Evolutionary conservation across 169 alveolate genomes (phyloP).

Genomic region (Plasmodium yoelii): DNA sequence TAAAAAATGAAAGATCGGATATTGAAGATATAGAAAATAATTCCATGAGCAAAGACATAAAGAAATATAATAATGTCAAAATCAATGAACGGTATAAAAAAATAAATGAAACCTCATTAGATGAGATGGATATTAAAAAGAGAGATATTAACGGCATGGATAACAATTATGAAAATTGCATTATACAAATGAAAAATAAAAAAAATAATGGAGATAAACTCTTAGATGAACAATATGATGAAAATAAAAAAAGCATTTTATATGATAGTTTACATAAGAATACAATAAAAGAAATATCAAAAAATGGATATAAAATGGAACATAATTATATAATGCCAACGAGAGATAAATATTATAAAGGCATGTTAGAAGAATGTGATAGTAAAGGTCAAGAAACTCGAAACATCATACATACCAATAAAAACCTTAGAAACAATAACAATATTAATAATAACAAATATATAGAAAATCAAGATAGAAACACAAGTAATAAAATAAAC

Average conservation of each 20-base stretch:
- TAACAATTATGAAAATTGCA: slow-evolving; percentile 1
- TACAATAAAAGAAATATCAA: slow-evolving; percentile 8
- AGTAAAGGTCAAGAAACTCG: not conserved
- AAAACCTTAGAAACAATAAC: not conserved
- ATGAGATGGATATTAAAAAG: slow-evolving; percentile 4
- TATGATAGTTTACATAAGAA: not conserved
- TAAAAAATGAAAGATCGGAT: slow-evolving; percentile 7
- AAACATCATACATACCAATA: not conserved
- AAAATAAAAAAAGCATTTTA: not conserved
- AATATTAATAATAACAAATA: slow-evolving; percentile 5
- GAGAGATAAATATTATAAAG: slow-evolving; percentile 25
- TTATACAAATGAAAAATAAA: not conserved
- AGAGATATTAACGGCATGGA: slow-evolving; percentile 1
- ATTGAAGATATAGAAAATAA: slow-evolving; percentile 4
- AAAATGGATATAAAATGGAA: not conserved
- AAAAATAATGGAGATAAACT: not conserved
- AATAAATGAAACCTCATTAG: not conserved
- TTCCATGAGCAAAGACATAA: not conserved
- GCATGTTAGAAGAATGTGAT: too few relatives aligned
- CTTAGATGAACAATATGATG: not conserved
- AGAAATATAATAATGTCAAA: slow-evolving; percentile 1
- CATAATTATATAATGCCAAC: slow-evolving; percentile 16
- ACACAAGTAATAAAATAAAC: not conserved
- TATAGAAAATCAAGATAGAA: not conserved
- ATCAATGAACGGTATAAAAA: slow-evolving; percentile 2